Base-by-base conservation (phyloP, 2,329 filamentous ascomycete genomes). In the Pseudocercospora pini-densiflorae region DNA sequence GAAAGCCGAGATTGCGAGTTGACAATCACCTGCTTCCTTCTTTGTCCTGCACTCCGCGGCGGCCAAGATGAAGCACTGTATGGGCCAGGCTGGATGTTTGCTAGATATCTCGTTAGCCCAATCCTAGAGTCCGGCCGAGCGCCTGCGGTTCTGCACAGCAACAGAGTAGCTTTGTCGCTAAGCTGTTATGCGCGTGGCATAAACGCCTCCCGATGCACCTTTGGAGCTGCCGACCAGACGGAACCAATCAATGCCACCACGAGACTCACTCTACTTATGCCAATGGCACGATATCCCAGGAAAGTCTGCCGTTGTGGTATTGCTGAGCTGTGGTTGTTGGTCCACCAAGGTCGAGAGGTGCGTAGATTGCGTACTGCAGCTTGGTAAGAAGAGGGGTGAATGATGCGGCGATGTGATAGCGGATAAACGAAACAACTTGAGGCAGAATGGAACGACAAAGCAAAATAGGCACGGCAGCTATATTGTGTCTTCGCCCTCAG, bases 321-420 rank as follows among this genome's bases (percentile, higher is more conserved):
- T 49, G 33, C 23, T 7, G 47, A 51, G 47, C 47, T 51, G 10
- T 51, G 47, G 21, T 51, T 51, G 47, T 21, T 24, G 47, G n/a
- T 23, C 47, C 47, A 51, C 47, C 47, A 51, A 51, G 47, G 47
- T 51, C 47, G 47, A 23, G 23, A 24, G 24, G n/a, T 47, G 45
- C 45, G 45, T 47, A 47, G 45, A 47, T 47, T 47, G 45, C 21
- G 23, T 21, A 21, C 10, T 24, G 45, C 19, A 49, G 45, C n/a
- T 49, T 49, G 51, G 51, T 29, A 54, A 29, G 51, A 54, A 29
- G 51, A 53, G 49, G 49, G 49, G 49, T 53, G 23, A 27, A 29
- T 27, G 14, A 53, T 53, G 19, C 19, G 2, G 49, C 5, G 49
- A 53, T 53, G 47, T 53, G 33, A 36, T 36, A 19, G 45, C 45